Percentiles rank a stretch among this genome's conserved stretches.
These are phyloP conservation scores for Lentithecium fluviatile DNA, from an alignment of 495 filamentous ascomycete species.

Conservation along the genomic window DNA sequence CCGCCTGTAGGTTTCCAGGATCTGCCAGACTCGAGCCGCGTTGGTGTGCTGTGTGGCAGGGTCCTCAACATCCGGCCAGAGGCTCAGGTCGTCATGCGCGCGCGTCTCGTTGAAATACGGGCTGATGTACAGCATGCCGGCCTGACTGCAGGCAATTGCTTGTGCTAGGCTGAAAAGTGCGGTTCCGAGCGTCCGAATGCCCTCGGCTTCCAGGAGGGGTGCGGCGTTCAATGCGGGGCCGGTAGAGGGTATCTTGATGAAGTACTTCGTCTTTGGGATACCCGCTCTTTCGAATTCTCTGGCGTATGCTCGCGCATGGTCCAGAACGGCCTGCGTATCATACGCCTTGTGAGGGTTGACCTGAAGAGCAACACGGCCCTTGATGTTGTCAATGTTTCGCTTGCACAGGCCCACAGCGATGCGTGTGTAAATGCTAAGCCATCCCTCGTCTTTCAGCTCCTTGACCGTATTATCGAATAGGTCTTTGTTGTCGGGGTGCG, in stretches of 20 bases:
- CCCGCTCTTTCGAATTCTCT: constrained; percentile 12
- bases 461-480: constrained; percentile 4
- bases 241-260: constrained; percentile 13
- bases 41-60: constrained; percentile 12
- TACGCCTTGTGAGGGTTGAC: constrained; percentile 16
- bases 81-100: constrained; percentile 14
- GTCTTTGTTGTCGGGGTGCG: constrained; percentile 14
- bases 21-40: constrained; percentile 6
- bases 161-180: constrained; percentile 11
- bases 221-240: constrained; percentile 13
- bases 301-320: constrained; percentile 11
- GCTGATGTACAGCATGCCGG: constrained; percentile 16
- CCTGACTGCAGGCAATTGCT: constrained; percentile 13
- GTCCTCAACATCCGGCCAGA: constrained; percentile 15
- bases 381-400: constrained; percentile 13
- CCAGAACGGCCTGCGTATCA: constrained; percentile 2
- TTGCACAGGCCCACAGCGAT: constrained; percentile 7
- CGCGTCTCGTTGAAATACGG: constrained; percentile 14
- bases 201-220: constrained; percentile 7
- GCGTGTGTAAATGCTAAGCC: constrained; percentile 15
- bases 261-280: constrained; percentile 16
- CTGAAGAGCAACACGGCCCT: constrained; percentile 13
- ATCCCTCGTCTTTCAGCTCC: constrained; percentile 11
- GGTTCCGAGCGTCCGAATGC: constrained; percentile 11
- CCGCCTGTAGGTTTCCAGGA: constrained; percentile 9